phyloP scores from a whole-genome alignment of 73 alveolate species.

The Paramecium primaurelia region DNA sequence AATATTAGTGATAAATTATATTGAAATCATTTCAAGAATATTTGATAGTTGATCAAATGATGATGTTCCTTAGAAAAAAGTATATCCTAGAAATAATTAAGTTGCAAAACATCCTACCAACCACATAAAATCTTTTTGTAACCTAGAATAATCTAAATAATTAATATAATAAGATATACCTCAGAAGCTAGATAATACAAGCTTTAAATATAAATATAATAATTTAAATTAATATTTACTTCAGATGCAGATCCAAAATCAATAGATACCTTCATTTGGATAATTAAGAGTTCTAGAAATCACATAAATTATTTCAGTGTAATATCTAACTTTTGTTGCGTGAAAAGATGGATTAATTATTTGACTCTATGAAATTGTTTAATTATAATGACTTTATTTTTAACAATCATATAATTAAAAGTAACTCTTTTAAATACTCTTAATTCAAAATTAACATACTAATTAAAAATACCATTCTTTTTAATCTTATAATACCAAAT shows the following conservation, averaged over 20 bases:
- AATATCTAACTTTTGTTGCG: not conserved
- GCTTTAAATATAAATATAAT: not conserved
- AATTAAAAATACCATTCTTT: no score
- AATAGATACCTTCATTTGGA: not conserved
- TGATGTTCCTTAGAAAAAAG: conserved; percentile 13
- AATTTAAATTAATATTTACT: not conserved
- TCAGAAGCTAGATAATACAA: not conserved
- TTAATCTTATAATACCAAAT: no score
- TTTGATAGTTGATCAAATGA: not conserved
- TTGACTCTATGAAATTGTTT: not conserved
- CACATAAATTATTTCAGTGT: not conserved
- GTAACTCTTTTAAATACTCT: not conserved
- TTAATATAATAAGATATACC: not conserved
- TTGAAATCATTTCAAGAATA: not conserved
- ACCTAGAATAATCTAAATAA: not conserved
- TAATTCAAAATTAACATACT: no score
- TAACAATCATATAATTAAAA: not conserved
- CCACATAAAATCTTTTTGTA: not conserved
- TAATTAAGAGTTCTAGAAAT: not conserved
- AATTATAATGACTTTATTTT: not conserved
- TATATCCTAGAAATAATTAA: not conserved
- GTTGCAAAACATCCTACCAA: conserved; percentile 21
- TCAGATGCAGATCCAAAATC: conserved; percentile 7
- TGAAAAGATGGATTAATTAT: not conserved
- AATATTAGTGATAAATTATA: not conserved